Evolutionary conservation across 2,329 filamentous ascomycete species (phyloP).

Genomic region (Cercospora sp.): DNA sequence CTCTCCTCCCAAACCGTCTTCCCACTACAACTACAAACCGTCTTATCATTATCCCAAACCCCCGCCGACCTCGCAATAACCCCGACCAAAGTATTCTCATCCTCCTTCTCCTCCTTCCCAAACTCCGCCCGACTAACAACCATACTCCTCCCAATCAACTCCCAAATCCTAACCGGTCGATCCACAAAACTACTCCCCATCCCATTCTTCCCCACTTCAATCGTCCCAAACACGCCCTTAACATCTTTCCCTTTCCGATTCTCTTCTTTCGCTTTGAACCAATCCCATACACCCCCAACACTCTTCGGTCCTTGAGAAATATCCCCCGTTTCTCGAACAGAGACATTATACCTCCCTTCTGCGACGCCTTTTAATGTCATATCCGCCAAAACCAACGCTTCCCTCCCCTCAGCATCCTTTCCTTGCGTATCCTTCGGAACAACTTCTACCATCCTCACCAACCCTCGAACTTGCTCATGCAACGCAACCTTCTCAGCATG

Average conservation of each 20-base stretch:
- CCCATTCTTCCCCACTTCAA: slow-evolving; percentile 74
- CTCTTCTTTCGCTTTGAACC: slow-evolving; percentile 47
- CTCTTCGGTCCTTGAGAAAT: slow-evolving; percentile 81
- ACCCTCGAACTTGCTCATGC: slow-evolving; percentile 69
- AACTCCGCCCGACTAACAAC: slow-evolving; percentile 67
- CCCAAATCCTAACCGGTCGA: slow-evolving; percentile 84
- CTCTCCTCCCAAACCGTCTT: slow-evolving; percentile 99
- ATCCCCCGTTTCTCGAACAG: slow-evolving; percentile 81
- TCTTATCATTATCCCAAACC: slow-evolving; percentile 99
- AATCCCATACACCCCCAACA: slow-evolving; percentile 79
- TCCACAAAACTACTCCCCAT: slow-evolving; percentile 80
- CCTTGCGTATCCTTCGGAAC: background rate
- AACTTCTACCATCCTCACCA: slow-evolving; percentile 93
- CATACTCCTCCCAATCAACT: slow-evolving; percentile 91
- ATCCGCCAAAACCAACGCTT: slow-evolving; percentile 79
- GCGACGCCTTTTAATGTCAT: slow-evolving; percentile 80
- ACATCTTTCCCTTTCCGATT: slow-evolving; percentile 45
- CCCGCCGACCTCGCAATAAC: slow-evolving; percentile 94
- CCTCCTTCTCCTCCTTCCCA: slow-evolving; percentile 64
- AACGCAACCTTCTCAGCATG: slow-evolving; percentile 47
- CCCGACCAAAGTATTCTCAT: slow-evolving; percentile 82
- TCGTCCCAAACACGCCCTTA: slow-evolving; percentile 69
- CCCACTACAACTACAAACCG: slow-evolving; percentile 93
- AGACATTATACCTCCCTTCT: slow-evolving; percentile 79
- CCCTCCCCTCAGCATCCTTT: slow-evolving; percentile 53